Conservation (phyloP, 768 basidiomycete species). For the Suillus plorans region DNA sequence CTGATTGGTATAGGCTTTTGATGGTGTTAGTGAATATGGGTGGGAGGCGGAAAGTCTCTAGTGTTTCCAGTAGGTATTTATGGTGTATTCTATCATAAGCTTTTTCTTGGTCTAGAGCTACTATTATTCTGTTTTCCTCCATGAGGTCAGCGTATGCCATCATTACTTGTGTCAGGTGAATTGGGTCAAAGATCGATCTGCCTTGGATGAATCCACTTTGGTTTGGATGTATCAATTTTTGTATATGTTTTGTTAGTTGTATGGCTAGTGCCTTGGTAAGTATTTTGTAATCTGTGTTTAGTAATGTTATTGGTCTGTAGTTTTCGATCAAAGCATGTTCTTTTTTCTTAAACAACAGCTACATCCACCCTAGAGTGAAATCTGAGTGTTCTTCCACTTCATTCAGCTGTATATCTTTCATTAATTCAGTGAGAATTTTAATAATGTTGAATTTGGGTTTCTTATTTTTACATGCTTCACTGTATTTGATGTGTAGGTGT, state of each 20-base stretch:
- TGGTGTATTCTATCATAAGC: constrained; percentile 16
- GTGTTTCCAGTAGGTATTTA: constrained; percentile 28
- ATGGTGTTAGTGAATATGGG: constrained; percentile 23
- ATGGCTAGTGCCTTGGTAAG: constrained; percentile 26
- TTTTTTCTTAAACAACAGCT: constrained; percentile 43
- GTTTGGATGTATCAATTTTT: constrained; percentile 29
- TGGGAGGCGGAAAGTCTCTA: constrained; percentile 26
- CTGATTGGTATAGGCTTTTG: neutral
- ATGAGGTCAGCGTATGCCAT: constrained; percentile 21
- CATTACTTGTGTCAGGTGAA: constrained; percentile 24
- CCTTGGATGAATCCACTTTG: constrained; percentile 41
- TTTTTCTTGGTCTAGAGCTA: constrained; percentile 35
- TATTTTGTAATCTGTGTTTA: constrained; percentile 35
- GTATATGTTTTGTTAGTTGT: constrained; percentile 6
- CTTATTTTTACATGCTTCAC: neutral
- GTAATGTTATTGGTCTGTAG: constrained; percentile 38
- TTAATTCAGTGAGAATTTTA: neutral
- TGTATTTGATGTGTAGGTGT: neutral
- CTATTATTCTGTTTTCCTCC: constrained; percentile 26
- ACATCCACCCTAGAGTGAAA: neutral
- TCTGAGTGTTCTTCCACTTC: neutral
- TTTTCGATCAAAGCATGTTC: constrained; percentile 31
- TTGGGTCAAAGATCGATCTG: constrained; percentile 33
- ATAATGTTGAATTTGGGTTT: constrained; percentile 11
- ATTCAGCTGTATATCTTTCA: constrained; percentile 23